These are phyloP conservation scores for Neofusicoccum laricinum DNA, from an alignment of 2,329 filamentous ascomycete genomes.

Conservation along the genomic window DNA sequence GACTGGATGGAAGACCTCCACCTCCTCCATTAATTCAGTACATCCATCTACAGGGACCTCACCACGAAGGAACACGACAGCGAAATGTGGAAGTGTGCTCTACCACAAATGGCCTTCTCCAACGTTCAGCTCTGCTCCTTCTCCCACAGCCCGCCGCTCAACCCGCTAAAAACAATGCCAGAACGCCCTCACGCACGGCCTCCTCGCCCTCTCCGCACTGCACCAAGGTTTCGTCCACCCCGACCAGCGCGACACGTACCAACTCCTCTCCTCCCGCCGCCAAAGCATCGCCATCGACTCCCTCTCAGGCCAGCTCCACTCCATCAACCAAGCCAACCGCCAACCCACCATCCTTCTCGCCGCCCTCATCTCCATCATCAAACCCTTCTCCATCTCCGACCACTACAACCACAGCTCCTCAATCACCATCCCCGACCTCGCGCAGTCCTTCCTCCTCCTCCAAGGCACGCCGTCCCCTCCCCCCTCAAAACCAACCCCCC, in stretches of 20 bases:
- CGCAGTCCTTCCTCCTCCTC: neutral
- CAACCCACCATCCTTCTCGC: neutral
- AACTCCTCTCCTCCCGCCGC: neutral
- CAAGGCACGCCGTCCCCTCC: neutral
- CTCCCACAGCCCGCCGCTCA: neutral
- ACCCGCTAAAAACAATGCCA: neutral
- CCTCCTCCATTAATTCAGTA: neutral
- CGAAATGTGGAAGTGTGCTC: neutral
- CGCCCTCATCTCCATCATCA: neutral
- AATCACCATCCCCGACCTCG: neutral
- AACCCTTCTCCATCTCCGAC: neutral
- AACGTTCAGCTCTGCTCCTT: neutral
- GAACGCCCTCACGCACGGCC: neutral
- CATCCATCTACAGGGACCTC: neutral
- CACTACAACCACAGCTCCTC: neutral
- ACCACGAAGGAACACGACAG: neutral
- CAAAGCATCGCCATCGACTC: neutral
- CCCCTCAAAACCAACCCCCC: neutral
- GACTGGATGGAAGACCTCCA: neutral
- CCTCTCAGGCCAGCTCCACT: neutral
- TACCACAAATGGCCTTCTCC: neutral
- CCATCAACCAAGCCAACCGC: neutral
- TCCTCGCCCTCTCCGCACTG: neutral
- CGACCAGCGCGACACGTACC: neutral
- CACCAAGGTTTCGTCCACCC: neutral